These are phyloP conservation scores for Kewa caespitosa DNA, from an alignment of 179 eudicot genomes.

Conservation along the genomic window DNA sequence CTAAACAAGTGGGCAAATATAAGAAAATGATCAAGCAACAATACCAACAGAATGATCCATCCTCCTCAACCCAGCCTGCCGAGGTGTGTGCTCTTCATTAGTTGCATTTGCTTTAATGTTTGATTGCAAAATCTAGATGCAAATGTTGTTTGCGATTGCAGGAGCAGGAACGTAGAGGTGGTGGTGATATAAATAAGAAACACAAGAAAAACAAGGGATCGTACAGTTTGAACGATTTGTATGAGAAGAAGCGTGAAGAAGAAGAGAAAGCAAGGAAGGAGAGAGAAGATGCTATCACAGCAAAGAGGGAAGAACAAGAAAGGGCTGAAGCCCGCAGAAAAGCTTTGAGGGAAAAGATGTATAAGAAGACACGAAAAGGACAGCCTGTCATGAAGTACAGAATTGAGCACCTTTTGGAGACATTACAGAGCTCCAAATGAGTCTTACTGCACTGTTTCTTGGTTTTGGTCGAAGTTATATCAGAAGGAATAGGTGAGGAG, in stretches of 20 bases:
- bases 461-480: neutral
- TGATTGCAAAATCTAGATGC: neutral
- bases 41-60: slow-evolving; percentile 33
- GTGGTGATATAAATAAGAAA: slow-evolving; percentile 22
- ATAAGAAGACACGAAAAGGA: slow-evolving; percentile 80
- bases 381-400: slow-evolving; percentile 96
- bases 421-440: slow-evolving; percentile 52
- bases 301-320: slow-evolving; percentile 58
- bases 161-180: slow-evolving; percentile 14
- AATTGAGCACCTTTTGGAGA: slow-evolving; percentile 75
- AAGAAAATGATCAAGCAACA: slow-evolving; percentile 63
- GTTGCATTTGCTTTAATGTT: neutral
- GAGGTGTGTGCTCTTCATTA: slow-evolving; percentile 40
- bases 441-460: slow-evolving; percentile 26
- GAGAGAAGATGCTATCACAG: slow-evolving; percentile 59
- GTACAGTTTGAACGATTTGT: slow-evolving; percentile 53
- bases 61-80: slow-evolving; percentile 20
- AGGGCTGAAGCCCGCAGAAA: slow-evolving; percentile 66
- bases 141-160: slow-evolving; percentile 9
- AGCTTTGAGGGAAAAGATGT: slow-evolving; percentile 66
- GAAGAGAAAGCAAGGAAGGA: slow-evolving; percentile 70
- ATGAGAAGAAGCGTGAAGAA: slow-evolving; percentile 66
- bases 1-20: slow-evolving; percentile 72
- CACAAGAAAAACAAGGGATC: slow-evolving; percentile 45
- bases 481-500: neutral